Evolutionary conservation across 805 yeast genomes (phyloP).

Genomic region (Nakazawaea laoshanensis): DNA sequence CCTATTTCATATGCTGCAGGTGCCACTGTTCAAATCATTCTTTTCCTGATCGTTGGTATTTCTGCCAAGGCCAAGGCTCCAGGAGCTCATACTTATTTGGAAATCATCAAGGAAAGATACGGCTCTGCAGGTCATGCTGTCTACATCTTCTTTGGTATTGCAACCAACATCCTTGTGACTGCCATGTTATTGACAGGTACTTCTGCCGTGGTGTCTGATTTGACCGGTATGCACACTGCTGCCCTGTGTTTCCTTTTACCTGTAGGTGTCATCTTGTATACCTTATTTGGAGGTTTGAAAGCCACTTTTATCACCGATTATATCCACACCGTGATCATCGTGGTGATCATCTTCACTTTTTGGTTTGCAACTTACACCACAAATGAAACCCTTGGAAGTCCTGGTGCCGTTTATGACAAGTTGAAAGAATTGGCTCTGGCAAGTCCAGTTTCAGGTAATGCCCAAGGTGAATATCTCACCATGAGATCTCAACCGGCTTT

Average conservation of each 20-base stretch:
- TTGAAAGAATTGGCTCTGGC: slow-evolving; percentile 51
- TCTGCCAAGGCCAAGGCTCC: slow-evolving; percentile 88
- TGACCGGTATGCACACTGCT: slow-evolving; percentile 72
- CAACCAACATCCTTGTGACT: slow-evolving; percentile 83
- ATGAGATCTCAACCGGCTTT: slow-evolving; percentile 84
- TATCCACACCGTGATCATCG: slow-evolving; percentile 72
- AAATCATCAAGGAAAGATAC: slow-evolving; percentile 72
- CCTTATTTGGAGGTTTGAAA: slow-evolving; percentile 74
- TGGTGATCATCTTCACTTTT: slow-evolving; percentile 72
- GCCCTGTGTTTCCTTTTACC: slow-evolving; percentile 84
- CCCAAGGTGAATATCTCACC: slow-evolving; percentile 81
- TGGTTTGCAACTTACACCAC: slow-evolving; percentile 74
- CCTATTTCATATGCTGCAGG: slow-evolving; percentile 86
- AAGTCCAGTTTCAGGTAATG: slow-evolving; percentile 70
- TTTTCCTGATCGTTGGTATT: slow-evolving; percentile 82
- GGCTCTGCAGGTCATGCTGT: slow-evolving; percentile 69
- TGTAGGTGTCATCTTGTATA: slow-evolving; percentile 66
- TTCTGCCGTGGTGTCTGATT: slow-evolving; percentile 68
- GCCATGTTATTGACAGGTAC: slow-evolving; percentile 92
- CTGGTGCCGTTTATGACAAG: slow-evolving; percentile 69
- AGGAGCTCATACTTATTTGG: slow-evolving; percentile 84
- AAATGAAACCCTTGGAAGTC: slow-evolving; percentile 68
- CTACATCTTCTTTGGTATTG: slow-evolving; percentile 72
- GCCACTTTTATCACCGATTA: slow-evolving; percentile 79
- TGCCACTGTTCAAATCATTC: slow-evolving; percentile 80